Base-by-base conservation (phyloP, 331 rosid species). In the Saraca asoca region DNA sequence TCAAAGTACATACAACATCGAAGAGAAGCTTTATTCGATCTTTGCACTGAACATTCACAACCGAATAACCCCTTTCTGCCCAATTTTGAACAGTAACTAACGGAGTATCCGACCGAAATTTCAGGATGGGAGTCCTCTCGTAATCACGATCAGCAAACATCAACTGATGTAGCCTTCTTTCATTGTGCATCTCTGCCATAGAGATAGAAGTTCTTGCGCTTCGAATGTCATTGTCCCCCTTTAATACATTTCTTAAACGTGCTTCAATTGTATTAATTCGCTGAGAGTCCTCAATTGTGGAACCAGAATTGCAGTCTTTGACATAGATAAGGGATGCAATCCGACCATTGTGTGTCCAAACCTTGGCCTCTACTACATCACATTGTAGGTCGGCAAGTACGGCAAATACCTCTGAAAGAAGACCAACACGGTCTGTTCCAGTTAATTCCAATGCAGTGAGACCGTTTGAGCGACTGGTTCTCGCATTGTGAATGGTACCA, bases 281-380 rank as follows among this genome's bases (percentile, higher is more conserved):
- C 76, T 75, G 83, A 4, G 92, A 73, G 67, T 93, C 98, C 58
- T 93, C 85, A 35, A 90, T 88, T 12, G 88, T 73, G 48, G 84
- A 75, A 5, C 97, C 98, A 0, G 95, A 90, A 43, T 80, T 64
- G 24, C 81, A 78, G 54, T 93, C 98, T 52, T 72, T 93, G 0
- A 90, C 86, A 18, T 73, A 84, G 10, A 93, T 88, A 18, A 88
- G 68, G 0, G 97, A 86, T 0, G 98, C 98, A 15, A 93, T 90
- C 16, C 98, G 80, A 15, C 97, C 97, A 76, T 93, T 93, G 85
- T 93, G 96, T 33, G 98, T 93, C 98, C 98, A 93, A 68, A 88
- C 90, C 74, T 88, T 90, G 62, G 98, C 80, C 62, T 93, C 98
- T 43, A 88, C 97, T 51, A 93, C 97, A 65, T 93, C 83, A n/a